Percentiles rank a stretch among this genome's conserved stretches.
phyloP scores from a whole-genome alignment of 1,284 basidiomycete species.

The Ustilago trichophora region DNA sequence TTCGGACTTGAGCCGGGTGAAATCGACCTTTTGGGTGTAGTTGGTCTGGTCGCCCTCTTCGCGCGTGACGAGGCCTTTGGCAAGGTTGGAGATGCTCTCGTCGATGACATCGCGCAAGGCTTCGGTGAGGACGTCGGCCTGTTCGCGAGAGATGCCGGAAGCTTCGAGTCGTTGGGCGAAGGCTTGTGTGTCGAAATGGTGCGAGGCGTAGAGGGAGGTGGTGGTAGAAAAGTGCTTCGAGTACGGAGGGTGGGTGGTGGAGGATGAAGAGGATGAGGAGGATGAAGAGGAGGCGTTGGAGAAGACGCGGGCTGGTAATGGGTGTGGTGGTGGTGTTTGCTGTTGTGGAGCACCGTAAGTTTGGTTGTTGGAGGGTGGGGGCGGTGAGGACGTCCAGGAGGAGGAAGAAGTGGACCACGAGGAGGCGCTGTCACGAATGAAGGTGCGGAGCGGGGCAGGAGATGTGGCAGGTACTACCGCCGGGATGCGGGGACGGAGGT shows the following conservation, averaged over 20 bases:
- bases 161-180: conserved; percentile 63
- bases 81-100: conserved; percentile 61
- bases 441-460: conserved; percentile 8
- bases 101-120: conserved; percentile 62
- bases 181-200: conserved; percentile 64
- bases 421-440: conserved; percentile 28
- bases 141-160: conserved; percentile 60
- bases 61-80: conserved; percentile 59
- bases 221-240: conserved; percentile 41
- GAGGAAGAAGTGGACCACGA: conserved; percentile 24
- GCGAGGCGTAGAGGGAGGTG: conserved; percentile 24
- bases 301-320: conserved; percentile 26
- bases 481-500: conserved; percentile 6
- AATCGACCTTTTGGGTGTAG: conserved; percentile 76
- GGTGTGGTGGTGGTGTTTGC: conserved; percentile 12
- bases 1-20: conserved; percentile 95
- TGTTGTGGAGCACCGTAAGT: background rate
- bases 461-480: background rate
- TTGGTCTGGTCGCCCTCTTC: conserved; percentile 63
- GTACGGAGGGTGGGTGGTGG: conserved; percentile 13
- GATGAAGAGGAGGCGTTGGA: conserved; percentile 6
- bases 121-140: conserved; percentile 62
- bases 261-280: conserved; percentile 9
- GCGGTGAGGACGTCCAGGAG: conserved; percentile 27
- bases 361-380: background rate